Conservation (phyloP, 2,329 filamentous ascomycete genomes). For the Pestalotiopsis sp. region DNA sequence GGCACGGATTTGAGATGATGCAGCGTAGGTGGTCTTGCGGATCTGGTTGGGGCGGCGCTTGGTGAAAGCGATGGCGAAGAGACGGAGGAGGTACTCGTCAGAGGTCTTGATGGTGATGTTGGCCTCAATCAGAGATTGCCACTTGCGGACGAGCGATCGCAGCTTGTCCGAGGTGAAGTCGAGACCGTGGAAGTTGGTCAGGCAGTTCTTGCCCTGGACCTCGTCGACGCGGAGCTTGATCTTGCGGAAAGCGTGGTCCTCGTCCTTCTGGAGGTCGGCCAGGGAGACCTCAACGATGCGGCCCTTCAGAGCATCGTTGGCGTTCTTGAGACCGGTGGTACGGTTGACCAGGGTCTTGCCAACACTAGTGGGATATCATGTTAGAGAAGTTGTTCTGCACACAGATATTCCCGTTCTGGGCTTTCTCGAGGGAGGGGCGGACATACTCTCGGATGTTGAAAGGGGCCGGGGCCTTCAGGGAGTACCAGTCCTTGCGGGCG, state of each 20-base stretch:
- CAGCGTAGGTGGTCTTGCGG: constrained; percentile 99
- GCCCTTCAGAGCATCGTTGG: constrained; percentile 98
- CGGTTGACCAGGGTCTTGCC: constrained; percentile 99
- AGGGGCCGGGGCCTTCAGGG: constrained; percentile 95
- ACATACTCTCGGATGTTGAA: constrained; percentile 97
- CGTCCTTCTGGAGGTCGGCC: constrained; percentile 98
- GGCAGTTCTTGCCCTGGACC: constrained; percentile 99
- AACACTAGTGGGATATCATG: constrained; percentile 67
- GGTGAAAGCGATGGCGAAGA: constrained; percentile 99
- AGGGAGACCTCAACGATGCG: constrained; percentile 98
- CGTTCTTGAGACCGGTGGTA: constrained; percentile 99
- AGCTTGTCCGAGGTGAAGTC: constrained; percentile 99
- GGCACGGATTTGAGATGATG: constrained; percentile 92
- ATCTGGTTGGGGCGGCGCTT: constrained; percentile 99
- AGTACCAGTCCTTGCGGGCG: constrained; percentile 99
- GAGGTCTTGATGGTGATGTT: constrained; percentile 99
- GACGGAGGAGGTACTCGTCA: constrained; percentile 98
- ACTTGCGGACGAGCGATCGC: constrained; percentile 98
- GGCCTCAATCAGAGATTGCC: constrained; percentile 99
- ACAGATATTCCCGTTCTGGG: neutral
- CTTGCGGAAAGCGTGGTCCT: constrained; percentile 99
- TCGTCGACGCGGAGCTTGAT: constrained; percentile 98
- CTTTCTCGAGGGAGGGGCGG: neutral
- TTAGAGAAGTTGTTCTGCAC: constrained; percentile 21
- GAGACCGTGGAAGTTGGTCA: constrained; percentile 99